A percentile compares a stretch with the other conserved stretches of the same genome.
Evolutionary conservation across 129 eudicot genomes (phyloP).

Genomic region (Heracleum sosnowskyi): DNA sequence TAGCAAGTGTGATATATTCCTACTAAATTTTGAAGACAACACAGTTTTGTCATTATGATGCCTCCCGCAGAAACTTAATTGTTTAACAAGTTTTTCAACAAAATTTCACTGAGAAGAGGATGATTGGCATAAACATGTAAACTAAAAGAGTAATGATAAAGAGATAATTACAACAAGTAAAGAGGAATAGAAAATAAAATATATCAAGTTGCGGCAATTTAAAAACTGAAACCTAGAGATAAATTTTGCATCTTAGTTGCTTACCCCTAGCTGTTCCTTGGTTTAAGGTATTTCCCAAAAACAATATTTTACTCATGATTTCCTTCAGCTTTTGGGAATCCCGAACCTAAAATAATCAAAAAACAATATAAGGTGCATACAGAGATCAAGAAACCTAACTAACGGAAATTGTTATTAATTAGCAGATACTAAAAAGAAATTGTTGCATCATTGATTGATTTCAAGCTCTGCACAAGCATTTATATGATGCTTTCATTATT

Average conservation of each 20-base stretch:
- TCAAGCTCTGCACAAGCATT: neutral
- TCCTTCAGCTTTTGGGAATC: conserved; percentile 4
- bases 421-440: neutral
- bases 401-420: neutral
- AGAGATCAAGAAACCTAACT: neutral
- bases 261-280: conserved; percentile 10
- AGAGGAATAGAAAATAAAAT: neutral
- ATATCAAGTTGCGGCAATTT: neutral
- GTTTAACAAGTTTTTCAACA: neutral
- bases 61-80: neutral
- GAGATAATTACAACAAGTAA: neutral
- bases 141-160: neutral
- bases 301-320: neutral
- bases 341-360: neutral
- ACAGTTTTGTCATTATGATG: neutral
- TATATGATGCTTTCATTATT: neutral
- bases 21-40: neutral
- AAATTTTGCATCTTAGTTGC: neutral
- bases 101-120: neutral
- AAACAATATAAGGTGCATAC: neutral
- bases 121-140: neutral
- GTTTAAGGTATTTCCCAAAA: neutral
- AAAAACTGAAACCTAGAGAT: conserved; percentile 3
- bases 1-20: neutral
- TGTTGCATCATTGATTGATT: neutral